Conservation (phyloP, 805 yeast genomes). For the Starmerella stigmatis region DNA sequence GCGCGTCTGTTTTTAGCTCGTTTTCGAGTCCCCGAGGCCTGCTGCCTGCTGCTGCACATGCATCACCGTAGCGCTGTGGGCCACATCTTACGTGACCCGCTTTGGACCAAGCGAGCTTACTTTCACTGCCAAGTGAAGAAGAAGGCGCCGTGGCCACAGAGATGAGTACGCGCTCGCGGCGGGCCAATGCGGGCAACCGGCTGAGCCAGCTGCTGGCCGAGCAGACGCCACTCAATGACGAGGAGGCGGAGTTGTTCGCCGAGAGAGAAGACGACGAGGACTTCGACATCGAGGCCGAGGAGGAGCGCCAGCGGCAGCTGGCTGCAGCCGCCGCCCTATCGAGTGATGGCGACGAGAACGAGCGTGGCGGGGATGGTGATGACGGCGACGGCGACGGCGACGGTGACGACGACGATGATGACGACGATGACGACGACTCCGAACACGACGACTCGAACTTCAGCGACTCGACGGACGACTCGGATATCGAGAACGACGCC, state of each 20-base stretch:
- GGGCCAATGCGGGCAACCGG: slow-evolving; percentile 86
- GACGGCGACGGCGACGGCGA: slow-evolving; percentile 7
- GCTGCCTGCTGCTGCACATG: no score
- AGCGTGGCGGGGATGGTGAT: background rate
- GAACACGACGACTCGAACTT: slow-evolving; percentile 28
- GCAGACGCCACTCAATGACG: slow-evolving; percentile 50
- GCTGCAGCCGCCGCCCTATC: slow-evolving; percentile 2
- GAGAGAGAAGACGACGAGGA: slow-evolving; percentile 38
- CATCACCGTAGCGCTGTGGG: no score
- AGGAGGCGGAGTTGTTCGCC: slow-evolving; percentile 53
- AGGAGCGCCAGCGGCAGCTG: slow-evolving; percentile 11
- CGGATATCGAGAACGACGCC: slow-evolving; percentile 37
- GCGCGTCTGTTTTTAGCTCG: no score
- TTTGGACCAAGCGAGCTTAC: no score
- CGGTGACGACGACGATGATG: slow-evolving; percentile 10
- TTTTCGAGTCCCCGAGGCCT: no score
- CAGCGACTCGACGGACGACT: slow-evolving; percentile 35
- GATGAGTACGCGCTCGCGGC: slow-evolving; percentile 32
- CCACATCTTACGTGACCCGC: slow-evolving; percentile 1
- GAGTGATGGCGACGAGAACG: no score
- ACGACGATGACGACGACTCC: slow-evolving; percentile 21
- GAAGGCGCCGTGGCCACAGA: no score
- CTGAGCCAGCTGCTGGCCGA: slow-evolving; percentile 61
- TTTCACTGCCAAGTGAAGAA: no score
- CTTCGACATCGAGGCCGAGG: slow-evolving; percentile 28